Base-by-base conservation (phyloP, 345 rosid genomes). In the Citrus glauca region DNA sequence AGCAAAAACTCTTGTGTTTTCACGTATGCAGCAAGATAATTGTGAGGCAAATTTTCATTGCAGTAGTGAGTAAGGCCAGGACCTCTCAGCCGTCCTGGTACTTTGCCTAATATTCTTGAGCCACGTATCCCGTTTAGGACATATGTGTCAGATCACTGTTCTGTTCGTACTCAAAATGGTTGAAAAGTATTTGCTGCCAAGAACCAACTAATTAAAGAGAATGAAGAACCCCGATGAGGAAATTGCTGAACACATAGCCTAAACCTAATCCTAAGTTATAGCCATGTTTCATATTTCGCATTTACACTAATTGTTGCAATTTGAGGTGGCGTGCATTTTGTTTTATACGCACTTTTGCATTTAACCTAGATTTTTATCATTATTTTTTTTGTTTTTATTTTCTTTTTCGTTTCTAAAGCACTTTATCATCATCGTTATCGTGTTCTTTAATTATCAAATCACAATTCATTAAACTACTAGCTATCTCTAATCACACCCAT, bases 111-210 rank as follows among this genome's bases (percentile, higher is more conserved):
- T 73, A 69, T 76, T 74, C 74, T 66, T 61, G 64, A 68, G 82
- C 83, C 87, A 85, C 76, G 82, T 71, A 25, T 74, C 28, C 62
- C 20, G 7, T 70, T 73, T 69, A 77, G 81, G 79, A 32, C 76
- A 30, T 25, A 68, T 19, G 50, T 68, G 65, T 48, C 71, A 76
- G 73, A 7, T 9, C 14, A 50, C 8, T 16, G 73, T 82, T 80
- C 77, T 82, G 55, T 80, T 74, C 80, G 22, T 79, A 45, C 24
- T 22, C 33, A 48, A 45, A 16, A 69, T 27, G 20, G 8, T 17
- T 1, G 22, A 53, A 53, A 53, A 53, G 8, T 4, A 48, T 32
- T 56, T 33, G 38, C 66, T 7, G 76, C n/a, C 67, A 38, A 73
- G 37, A 73, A 53, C 8, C 8, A 27, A 17, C 38, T 7, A 48